These are phyloP conservation scores for Irpex rosettiformis DNA, from an alignment of 1,284 basidiomycete genomes.

Conservation along the genomic window DNA sequence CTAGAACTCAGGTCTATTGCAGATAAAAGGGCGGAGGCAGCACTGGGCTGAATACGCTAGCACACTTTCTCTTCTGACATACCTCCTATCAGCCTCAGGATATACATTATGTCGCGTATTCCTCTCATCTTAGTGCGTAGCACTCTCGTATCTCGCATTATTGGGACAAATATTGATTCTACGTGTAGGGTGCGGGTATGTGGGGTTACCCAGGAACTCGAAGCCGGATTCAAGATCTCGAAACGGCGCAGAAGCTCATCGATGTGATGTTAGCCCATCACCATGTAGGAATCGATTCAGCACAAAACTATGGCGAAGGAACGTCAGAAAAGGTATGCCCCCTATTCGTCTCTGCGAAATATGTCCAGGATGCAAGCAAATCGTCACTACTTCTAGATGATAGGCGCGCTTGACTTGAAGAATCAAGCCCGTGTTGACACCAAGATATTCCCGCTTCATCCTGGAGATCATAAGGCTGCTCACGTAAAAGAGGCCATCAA, in stretches of 20 bases:
- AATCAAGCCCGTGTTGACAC: conserved; percentile 17
- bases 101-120: background rate
- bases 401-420: background rate
- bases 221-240: conserved; percentile 35
- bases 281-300: conserved; percentile 47
- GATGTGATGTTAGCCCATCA: conserved; percentile 42
- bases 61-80: too few species aligned
- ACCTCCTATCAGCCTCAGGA: too few species aligned
- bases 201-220: conserved; percentile 41
- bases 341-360: background rate
- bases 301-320: conserved; percentile 45
- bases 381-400: background rate
- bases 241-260: conserved; percentile 42
- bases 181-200: conserved; percentile 45
- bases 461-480: conserved; percentile 37
- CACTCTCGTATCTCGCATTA: too few species aligned
- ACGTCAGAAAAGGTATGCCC: conserved; percentile 43
- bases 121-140: conserved; percentile 6
- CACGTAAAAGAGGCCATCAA: conserved; percentile 35
- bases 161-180: background rate
- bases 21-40: too few species aligned
- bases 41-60: too few species aligned
- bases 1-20: too few species aligned
- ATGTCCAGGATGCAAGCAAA: background rate
- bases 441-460: conserved; percentile 38